phyloP scores from a whole-genome alignment of 148 eudicot genomes.

The Linanthus parryae region DNA sequence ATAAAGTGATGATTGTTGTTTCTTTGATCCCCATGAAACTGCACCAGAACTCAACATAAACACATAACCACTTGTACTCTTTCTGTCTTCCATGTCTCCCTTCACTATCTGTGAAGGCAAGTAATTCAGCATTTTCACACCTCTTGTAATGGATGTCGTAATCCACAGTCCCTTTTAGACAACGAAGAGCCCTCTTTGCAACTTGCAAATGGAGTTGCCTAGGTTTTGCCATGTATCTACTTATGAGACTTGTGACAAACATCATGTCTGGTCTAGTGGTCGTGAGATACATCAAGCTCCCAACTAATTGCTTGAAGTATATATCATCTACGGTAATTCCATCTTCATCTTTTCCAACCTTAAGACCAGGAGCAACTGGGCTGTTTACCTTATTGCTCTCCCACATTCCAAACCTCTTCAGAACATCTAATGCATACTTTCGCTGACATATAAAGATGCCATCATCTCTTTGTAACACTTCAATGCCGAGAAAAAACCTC shows the following conservation, averaged over 20 bases:
- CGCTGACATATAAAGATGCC: background rate
- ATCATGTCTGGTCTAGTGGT: background rate
- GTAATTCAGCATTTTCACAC: background rate
- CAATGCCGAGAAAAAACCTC: background rate
- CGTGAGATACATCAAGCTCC: background rate
- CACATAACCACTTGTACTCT: background rate
- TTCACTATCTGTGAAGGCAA: conserved; percentile 6
- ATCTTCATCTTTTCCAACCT: background rate
- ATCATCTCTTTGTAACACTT: background rate
- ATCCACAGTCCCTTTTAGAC: background rate
- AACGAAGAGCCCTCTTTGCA: background rate
- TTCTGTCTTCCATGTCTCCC: background rate
- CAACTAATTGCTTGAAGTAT: background rate
- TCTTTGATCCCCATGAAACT: background rate
- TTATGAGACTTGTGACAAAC: background rate
- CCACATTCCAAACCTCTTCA: background rate
- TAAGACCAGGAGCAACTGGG: background rate
- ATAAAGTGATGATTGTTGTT: background rate
- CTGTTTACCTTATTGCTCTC: background rate
- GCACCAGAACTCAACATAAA: background rate
- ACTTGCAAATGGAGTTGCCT: background rate
- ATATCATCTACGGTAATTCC: background rate
- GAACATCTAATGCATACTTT: background rate
- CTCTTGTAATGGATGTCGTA: background rate
- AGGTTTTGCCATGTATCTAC: background rate